Conservation (phyloP, 2,329 filamentous ascomycete species). For the Aspergillus udagawae region DNA sequence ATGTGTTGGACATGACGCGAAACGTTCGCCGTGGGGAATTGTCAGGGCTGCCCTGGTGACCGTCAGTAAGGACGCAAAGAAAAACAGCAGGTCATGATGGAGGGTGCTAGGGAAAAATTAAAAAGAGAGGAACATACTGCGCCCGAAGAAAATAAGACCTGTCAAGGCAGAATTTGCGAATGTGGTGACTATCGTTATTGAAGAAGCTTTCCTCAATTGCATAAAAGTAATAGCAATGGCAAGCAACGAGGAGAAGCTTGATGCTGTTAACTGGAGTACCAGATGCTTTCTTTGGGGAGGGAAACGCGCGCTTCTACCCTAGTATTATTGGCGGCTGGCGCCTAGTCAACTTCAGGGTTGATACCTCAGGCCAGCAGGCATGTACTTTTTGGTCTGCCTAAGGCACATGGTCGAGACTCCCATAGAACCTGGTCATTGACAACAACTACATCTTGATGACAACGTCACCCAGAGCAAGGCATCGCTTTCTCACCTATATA, state of each 20-base stretch:
- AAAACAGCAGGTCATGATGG: constrained; percentile 5
- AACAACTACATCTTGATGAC: constrained; percentile 8
- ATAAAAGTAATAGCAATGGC: constrained; percentile 2
- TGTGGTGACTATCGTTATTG: not conserved
- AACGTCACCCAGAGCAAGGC: constrained; percentile 18
- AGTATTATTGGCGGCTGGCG: constrained; percentile 11
- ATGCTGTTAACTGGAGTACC: not conserved
- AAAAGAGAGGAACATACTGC: constrained; percentile 18
- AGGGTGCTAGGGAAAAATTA: not conserved
- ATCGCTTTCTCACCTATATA: constrained; percentile 11
- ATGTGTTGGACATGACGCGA: constrained; percentile 30
- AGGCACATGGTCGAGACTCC: constrained; percentile 28
- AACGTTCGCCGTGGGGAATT: constrained; percentile 16
- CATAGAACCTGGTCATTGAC: constrained; percentile 24
- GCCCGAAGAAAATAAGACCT: constrained; percentile 11
- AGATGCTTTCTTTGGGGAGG: not conserved
- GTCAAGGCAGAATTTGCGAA: constrained; percentile 1
- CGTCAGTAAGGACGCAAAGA: constrained; percentile 16
- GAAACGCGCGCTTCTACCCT: constrained; percentile 12
- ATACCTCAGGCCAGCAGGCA: constrained; percentile 13
- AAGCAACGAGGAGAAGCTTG: constrained; percentile 4
- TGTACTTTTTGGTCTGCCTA: constrained; percentile 14
- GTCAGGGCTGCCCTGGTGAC: constrained; percentile 21
- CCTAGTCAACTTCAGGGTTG: not conserved
- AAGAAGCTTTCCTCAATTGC: not conserved